These are phyloP conservation scores for Cinnamomum chago DNA, from an alignment of 164 flowering plant species.

Conservation along the genomic window DNA sequence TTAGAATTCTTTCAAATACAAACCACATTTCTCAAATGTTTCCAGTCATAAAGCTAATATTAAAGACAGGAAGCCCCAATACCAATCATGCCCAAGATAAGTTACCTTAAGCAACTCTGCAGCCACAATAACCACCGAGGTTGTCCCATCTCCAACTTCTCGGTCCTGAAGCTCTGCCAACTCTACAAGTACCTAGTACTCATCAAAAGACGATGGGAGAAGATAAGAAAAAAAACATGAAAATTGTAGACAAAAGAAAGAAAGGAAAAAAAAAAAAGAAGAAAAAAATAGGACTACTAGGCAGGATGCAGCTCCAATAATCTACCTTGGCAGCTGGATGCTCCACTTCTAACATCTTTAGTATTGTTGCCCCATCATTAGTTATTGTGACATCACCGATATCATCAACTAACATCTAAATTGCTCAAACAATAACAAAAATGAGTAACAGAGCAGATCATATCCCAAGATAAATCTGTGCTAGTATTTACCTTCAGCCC, in stretches of 20 bases:
- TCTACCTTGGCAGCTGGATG: constrained; percentile 99
- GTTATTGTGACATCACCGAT: constrained; percentile 98
- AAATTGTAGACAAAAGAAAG: not conserved
- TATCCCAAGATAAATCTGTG: not conserved
- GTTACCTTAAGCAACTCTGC: constrained; percentile 94
- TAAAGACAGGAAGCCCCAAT: not conserved
- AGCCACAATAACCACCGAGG: constrained; percentile 96
- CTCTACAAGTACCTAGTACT: constrained; percentile 81
- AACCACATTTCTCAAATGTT: not conserved
- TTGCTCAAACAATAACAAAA: constrained; percentile 1
- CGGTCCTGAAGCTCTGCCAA: constrained; percentile 98
- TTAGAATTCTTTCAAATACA: not conserved
- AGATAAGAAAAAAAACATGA: not conserved
- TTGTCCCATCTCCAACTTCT: constrained; percentile 99
- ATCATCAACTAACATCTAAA: constrained; percentile 99
- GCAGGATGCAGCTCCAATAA: constrained; percentile 2
- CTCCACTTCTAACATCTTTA: constrained; percentile 96
- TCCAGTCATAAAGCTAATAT: not conserved
- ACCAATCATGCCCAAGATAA: not conserved
- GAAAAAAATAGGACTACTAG: not conserved
- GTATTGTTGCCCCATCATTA: constrained; percentile 98
- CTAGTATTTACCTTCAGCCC: too few species aligned
- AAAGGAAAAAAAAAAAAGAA: not conserved
- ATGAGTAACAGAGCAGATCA: not conserved
- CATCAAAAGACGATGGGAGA: constrained; percentile 1